Percentiles rank a stretch among this genome's conserved stretches.
Evolutionary conservation across 345 rosid species (phyloP).

Genomic region (Heritiera littoralis): DNA sequence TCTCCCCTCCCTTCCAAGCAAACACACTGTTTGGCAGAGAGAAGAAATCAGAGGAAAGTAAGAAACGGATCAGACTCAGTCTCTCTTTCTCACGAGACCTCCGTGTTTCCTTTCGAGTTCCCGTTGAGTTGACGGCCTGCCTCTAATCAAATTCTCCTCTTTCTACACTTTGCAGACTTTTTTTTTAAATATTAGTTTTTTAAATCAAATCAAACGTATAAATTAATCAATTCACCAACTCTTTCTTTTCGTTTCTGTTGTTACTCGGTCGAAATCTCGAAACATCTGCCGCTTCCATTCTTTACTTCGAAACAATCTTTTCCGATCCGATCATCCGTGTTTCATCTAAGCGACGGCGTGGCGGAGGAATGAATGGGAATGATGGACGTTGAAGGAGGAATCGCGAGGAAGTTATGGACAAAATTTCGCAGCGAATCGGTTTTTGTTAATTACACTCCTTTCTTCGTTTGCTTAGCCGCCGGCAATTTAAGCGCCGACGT

Average conservation of each 20-base stretch:
- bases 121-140: conserved; percentile 33
- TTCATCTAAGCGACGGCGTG: conserved; percentile 14
- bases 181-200: too few species aligned
- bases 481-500: conserved; percentile 34
- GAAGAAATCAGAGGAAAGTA: background rate
- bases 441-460: conserved; percentile 44
- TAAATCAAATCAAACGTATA: background rate
- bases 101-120: background rate
- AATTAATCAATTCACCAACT: conserved; percentile 17
- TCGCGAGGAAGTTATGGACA: conserved; percentile 49
- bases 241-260: conserved; percentile 2
- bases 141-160: too few species aligned
- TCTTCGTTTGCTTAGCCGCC: conserved; percentile 49
- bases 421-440: conserved; percentile 43
- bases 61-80: background rate
- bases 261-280: conserved; percentile 13
- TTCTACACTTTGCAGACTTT: too few species aligned
- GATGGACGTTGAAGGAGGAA: conserved; percentile 33
- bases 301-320: background rate
- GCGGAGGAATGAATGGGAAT: conserved; percentile 14
- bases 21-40: background rate
- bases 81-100: conserved; percentile 19
- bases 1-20: background rate
- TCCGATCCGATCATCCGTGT: conserved; percentile 17
- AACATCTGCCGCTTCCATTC: background rate